These are phyloP conservation scores for Borealophlyctis nickersoniae DNA, from an alignment of 192 early-diverging fungal species.

Conservation along the genomic window DNA sequence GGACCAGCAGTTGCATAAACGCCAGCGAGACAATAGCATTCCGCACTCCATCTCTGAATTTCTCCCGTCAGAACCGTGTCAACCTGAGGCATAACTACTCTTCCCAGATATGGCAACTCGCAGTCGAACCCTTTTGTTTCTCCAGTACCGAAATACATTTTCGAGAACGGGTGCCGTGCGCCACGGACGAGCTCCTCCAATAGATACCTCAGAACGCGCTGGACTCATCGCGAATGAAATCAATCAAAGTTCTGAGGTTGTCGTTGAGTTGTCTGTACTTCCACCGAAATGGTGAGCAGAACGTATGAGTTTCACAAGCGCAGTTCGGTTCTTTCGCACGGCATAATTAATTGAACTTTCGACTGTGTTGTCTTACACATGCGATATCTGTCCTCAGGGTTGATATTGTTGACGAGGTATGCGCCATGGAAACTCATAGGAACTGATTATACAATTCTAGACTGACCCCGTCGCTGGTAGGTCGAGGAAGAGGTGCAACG, in stretches of 20 bases:
- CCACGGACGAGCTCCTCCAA: constrained; percentile 27
- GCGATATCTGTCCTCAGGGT: constrained; percentile 51
- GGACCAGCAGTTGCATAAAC: too few relatives aligned
- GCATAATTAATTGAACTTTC: neutral
- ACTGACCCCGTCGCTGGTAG: constrained; percentile 25
- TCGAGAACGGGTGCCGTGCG: constrained; percentile 54
- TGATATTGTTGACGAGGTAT: constrained; percentile 87
- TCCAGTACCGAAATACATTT: constrained; percentile 91
- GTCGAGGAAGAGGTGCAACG: constrained; percentile 59
- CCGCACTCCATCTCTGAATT: too few relatives aligned
- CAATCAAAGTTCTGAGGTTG: constrained; percentile 70
- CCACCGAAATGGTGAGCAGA: constrained; percentile 90
- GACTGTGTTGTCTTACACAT: neutral
- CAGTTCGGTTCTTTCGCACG: too few relatives aligned
- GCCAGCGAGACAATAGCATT: too few relatives aligned
- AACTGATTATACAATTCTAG: too few relatives aligned
- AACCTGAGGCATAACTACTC: too few relatives aligned
- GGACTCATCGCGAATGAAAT: constrained; percentile 50
- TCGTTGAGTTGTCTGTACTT: constrained; percentile 84
- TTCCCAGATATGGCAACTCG: constrained; percentile 64
- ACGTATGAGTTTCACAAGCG: too few relatives aligned
- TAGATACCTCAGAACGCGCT: constrained; percentile 52
- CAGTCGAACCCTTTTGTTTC: constrained; percentile 84
- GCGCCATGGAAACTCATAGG: too few relatives aligned
- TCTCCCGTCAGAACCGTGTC: too few relatives aligned